Conservation (phyloP, 2,329 filamentous ascomycete genomes). For the Catunica adiposa region DNA sequence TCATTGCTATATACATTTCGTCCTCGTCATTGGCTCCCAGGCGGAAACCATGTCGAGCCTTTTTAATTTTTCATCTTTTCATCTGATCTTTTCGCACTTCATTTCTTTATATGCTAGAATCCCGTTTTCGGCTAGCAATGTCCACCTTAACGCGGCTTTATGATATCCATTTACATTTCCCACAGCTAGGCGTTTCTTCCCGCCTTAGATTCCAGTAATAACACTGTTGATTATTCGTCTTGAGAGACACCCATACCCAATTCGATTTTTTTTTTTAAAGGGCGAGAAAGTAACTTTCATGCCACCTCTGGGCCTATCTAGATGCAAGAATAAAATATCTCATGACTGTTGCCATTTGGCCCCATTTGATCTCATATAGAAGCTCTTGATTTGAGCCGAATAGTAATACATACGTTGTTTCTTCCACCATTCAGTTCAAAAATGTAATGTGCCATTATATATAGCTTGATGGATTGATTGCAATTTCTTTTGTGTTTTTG, state of each 20-base stretch:
- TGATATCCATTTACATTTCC: conserved; percentile 10
- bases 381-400: neutral
- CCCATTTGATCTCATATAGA: neutral
- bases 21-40: conserved; percentile 11
- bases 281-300: neutral
- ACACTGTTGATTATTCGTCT: neutral
- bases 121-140: conserved; percentile 3
- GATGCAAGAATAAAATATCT: neutral
- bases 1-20: conserved; percentile 4
- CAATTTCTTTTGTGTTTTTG: too few species aligned
- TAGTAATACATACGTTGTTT: neutral
- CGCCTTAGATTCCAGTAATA: neutral
- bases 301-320: neutral
- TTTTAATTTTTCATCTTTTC: neutral
- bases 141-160: conserved; percentile 12
- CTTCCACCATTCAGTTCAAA: too few species aligned
- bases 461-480: too few species aligned
- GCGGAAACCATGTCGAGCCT: conserved; percentile 5
- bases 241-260: neutral
- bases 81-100: conserved; percentile 3
- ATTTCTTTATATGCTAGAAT: conserved; percentile 3
- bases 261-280: neutral
- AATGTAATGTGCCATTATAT: too few species aligned
- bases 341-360: neutral
- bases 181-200: conserved; percentile 1